Evolutionary conservation across 1,139 yeast genomes (phyloP), one percentile per base, ranked within the genome.

Genomic region (Pichia sorboxylosa): DNA sequence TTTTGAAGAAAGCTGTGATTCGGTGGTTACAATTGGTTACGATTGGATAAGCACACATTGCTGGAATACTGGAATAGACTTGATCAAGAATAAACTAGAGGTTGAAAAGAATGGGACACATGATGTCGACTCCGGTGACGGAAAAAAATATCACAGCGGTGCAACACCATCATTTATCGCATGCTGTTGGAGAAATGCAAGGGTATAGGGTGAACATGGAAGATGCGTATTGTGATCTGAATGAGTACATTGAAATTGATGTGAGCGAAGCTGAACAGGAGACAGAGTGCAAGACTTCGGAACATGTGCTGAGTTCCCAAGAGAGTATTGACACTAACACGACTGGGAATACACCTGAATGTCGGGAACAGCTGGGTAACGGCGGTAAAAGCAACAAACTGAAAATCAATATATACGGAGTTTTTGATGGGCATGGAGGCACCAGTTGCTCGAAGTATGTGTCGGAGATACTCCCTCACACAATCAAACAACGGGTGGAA

Each of bases 361-460:
- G n/a, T n/a, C n/a, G n/a, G n/a, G n/a, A n/a, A n/a, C n/a, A n/a
- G n/a, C 28, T 20, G 9, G 23, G n/a, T 13, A 25, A 25, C n/a
- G 15, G 5, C 13, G 24, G 14, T 13, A 17, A 14, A 13, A 13
- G 24, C 3, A 30, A 31, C 5, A 20, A 38, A 9, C 27, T 58
- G 18, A 53, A 53, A 27, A 48, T 78, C 26, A 74, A 77, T 26
- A 64, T 79, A 7, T 77, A 75, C 51, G 84, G 78, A 1, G 81
- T 80, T 4, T 80, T 76, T 54, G 92, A 80, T 52, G 92, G 92
- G 4, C 92, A 80, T 51, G 92, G 92, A 2, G 87, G 87, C 14
- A 62, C 66, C 13, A 63, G 64, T 21, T 66, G 81, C 25, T 74
- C 87, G 1, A 64, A 64, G 27, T 69, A 59, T 43, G 57, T 79